Evolutionary conservation across 345 rosid species (phyloP).

Genomic region (Gossypium herbaceum): DNA sequence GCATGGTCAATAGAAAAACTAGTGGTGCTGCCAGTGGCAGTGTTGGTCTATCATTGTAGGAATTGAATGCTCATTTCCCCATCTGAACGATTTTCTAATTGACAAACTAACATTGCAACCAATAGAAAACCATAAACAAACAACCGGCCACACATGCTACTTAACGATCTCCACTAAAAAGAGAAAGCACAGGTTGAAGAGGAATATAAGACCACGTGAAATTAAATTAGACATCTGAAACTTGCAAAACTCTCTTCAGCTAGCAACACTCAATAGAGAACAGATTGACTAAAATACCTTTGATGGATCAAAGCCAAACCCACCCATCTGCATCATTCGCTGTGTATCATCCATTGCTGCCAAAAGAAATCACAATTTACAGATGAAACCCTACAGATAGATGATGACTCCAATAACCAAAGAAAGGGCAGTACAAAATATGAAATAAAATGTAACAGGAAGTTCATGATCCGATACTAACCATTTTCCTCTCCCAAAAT

Average conservation of each 20-base stretch:
- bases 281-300: slow-evolving; percentile 44
- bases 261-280: slow-evolving; percentile 9
- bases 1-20: neutral
- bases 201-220: neutral
- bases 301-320: slow-evolving; percentile 84
- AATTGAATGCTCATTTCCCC: neutral
- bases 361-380: slow-evolving; percentile 12
- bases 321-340: slow-evolving; percentile 99
- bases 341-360: slow-evolving; percentile 90
- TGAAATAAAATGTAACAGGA: neutral
- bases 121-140: neutral
- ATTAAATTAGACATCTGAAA: neutral
- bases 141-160: neutral
- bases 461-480: slow-evolving; percentile 25
- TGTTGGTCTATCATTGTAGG: neutral
- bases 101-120: neutral
- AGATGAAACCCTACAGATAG: neutral
- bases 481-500: slow-evolving; percentile 99
- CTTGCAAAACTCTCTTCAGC: neutral
- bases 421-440: neutral
- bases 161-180: neutral
- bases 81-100: neutral
- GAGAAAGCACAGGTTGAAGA: neutral
- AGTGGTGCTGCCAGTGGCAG: neutral
- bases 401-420: neutral